Percentiles rank a stretch among this genome's conserved stretches.
Conservation (phyloP, 2,329 filamentous ascomycete species). For the Chrysoporthe deuterocubensis region DNA sequence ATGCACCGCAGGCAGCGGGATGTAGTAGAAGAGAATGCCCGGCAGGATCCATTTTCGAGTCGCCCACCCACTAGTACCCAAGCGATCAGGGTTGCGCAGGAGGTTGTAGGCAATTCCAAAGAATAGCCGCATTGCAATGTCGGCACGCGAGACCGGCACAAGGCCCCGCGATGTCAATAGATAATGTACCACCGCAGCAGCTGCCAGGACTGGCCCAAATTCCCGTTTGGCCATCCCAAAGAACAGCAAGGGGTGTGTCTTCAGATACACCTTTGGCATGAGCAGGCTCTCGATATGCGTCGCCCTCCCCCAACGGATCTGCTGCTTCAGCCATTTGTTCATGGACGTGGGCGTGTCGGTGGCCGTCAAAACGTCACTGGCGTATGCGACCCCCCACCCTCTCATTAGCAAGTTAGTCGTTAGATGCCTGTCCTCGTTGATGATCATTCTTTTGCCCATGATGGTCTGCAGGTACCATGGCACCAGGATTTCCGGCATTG, state of each 20-base stretch:
- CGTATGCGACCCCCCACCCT: constrained; percentile 41
- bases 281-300: constrained; percentile 42
- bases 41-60: constrained; percentile 34
- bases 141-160: constrained; percentile 35
- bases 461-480: constrained; percentile 43
- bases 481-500: constrained; percentile 37
- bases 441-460: constrained; percentile 40
- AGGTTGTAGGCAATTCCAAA: constrained; percentile 39
- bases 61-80: constrained; percentile 22
- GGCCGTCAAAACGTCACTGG: constrained; percentile 38
- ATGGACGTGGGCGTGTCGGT: constrained; percentile 42
- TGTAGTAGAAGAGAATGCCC: constrained; percentile 39
- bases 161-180: constrained; percentile 34
- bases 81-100: constrained; percentile 36
- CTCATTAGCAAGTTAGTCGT: constrained; percentile 41
- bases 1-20: constrained; percentile 40
- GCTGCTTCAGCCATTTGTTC: constrained; percentile 41
- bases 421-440: constrained; percentile 44
- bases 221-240: constrained; percentile 39
- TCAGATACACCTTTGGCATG: constrained; percentile 40
- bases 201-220: constrained; percentile 37
- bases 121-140: constrained; percentile 35
- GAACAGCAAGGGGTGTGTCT: constrained; percentile 41
- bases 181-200: constrained; percentile 36
- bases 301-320: constrained; percentile 42